Evolutionary conservation across 2,329 filamentous ascomycete genomes (phyloP), one percentile per base, ranked within the genome.

Genomic region (Colletotrichum magnum): DNA sequence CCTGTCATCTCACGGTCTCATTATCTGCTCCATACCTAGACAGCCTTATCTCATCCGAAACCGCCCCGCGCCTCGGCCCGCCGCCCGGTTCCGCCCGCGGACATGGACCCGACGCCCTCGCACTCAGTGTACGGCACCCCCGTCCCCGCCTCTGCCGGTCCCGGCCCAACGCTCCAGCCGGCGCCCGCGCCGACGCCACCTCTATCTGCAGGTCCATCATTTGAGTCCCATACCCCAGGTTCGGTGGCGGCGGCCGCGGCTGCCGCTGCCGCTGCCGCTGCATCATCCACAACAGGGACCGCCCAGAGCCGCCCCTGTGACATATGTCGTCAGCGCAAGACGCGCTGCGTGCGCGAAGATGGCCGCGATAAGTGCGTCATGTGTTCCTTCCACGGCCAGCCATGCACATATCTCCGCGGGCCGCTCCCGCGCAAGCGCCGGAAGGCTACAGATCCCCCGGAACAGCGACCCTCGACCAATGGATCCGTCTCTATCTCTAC

Each of bases 331-430:
- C 84, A 88, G 75, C 86, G 90, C 72, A 92, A 92, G 81, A 88
- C 86, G 72, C 87, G 89, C 73, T 92, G 90, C 76, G 89, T 91
- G 57, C 86, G 89, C 74, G 86, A 90, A 75, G 87, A 90, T 60
- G 86, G 84, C 64, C 85, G 85, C 72, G 82, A 84, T 51, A 84
- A 87, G 72, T 92, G 90, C 76, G 88, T 91, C 57, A 81, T 91
- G 68, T 92, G 90, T 78, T 86, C 87, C 71, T 91, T 91, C 77
- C 89, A 92, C 79, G 88, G 88, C 76, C 88, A 91, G 75, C 87
- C 89, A 71, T 92, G 90, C 78, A 92, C 90, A 26, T 92, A 90
- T 76, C 82, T 90, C 58, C 77, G 78, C n/a, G 78, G 78, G 0
- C 78, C 78, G 18, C 77, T 78, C 16, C 77, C 77, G 36, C 76